Base-by-base conservation (phyloP, 2,329 filamentous ascomycete species). In the Talaromyces piceae region DNA sequence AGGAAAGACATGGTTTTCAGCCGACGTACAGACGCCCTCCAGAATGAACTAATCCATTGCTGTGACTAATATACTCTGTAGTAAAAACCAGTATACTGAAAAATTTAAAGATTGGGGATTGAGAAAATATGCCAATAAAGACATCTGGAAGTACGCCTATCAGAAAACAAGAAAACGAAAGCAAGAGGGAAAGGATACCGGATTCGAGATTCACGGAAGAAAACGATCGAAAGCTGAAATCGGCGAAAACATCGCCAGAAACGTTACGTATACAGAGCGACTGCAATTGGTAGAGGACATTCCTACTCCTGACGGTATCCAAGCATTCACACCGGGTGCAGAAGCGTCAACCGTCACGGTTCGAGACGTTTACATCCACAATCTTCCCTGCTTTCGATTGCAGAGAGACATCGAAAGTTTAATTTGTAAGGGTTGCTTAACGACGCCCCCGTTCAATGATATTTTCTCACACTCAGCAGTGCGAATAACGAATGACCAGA, bases 111-210 rank as follows among this genome's bases (percentile, higher is more conserved):
- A 6, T 27, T 51, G 43, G 49, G 44, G 31, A 12, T 6, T 51
- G 16, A 18, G 41, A 11, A 51, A 51, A 11, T 41, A 51, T 33
- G 49, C 49, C n/a, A 28, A 47, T 27, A 16, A 3, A 0, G 12
- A 9, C 18, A 23, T 43, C 33, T 51, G n/a, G 8, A 12, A 7
- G n/a, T 51, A 25, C n/a, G 33, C 13, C 3, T 25, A 47, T 22
- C 44, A 51, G 13, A 51, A 26, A 47, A n/a, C 1, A n/a, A 43
- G 44, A 9, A 51, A 37, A 23, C 33, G 49, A 51, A 33, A 47
- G 16, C 16, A 41, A 12, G 28, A 31, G n/a, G 33, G 22, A 18
- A 51, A 51, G 30, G 49, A 47, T 43, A 47, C 44, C 4, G 49
- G 4, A 18, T 33, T 43, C 3, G 12, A 9, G 9, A 41, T 43